Evolutionary conservation across 305 asterid species (phyloP).

Genomic region (Andrographis paniculata): DNA sequence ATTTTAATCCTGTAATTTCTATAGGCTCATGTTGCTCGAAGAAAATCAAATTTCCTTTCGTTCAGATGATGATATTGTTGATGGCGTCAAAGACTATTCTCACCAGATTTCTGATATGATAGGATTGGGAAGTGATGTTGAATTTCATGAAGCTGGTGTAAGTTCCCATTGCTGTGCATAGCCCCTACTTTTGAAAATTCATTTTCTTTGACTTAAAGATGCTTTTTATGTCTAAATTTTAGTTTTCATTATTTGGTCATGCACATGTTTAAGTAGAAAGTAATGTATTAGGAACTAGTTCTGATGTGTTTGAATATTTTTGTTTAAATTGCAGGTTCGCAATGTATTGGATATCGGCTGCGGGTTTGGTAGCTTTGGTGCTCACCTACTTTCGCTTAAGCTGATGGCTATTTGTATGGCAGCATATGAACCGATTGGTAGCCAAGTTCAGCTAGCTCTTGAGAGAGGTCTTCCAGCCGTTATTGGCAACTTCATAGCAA

Average conservation of each 20-base stretch:
- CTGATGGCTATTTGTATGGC: conserved; percentile 90
- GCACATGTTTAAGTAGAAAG: conserved; percentile 4
- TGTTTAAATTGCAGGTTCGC: conserved; percentile 55
- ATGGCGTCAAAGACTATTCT: conserved; percentile 86
- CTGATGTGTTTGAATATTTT: conserved; percentile 12
- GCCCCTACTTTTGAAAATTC: conserved; percentile 4
- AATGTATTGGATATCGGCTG: conserved; percentile 90
- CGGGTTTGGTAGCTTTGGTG: conserved; percentile 95
- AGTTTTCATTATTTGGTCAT: conserved; percentile 10
- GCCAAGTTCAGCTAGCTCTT: conserved; percentile 95
- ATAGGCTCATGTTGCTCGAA: conserved; percentile 90
- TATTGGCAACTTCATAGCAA: conserved; percentile 73
- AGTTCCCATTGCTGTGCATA: conserved; percentile 27
- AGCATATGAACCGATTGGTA: conserved; percentile 85
- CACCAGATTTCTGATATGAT: conserved; percentile 87
- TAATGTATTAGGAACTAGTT: conserved; percentile 8
- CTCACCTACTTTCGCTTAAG: conserved; percentile 81
- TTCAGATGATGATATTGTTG: conserved; percentile 73
- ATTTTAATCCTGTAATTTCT: conserved; percentile 19
- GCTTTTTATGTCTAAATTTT: conserved; percentile 7
- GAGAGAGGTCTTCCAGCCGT: conserved; percentile 99
- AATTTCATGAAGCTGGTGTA: conserved; percentile 78
- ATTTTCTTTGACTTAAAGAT: conserved; percentile 8
- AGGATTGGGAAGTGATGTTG: conserved; percentile 80
- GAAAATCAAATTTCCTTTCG: conserved; percentile 94